phyloP scores from a whole-genome alignment of 2,329 filamentous ascomycete genomes.

The Talaromyces funiculosus region DNA sequence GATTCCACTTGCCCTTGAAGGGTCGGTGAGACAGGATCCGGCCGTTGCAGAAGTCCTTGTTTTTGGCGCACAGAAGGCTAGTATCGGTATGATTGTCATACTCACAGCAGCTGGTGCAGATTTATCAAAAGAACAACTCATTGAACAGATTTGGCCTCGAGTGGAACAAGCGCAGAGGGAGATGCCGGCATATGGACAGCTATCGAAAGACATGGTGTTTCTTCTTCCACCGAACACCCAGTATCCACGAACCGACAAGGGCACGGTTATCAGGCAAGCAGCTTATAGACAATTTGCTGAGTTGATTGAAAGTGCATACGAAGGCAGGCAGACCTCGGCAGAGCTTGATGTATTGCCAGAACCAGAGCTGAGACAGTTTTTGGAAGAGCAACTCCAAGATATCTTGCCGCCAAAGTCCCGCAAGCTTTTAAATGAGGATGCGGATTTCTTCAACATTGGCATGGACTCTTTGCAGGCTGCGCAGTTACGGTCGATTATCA shows the following conservation, averaged over 20 bases:
- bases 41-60: conserved; percentile 14
- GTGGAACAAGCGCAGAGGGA: conserved; percentile 48
- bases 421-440: conserved; percentile 28
- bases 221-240: conserved; percentile 41
- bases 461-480: conserved; percentile 57
- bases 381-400: conserved; percentile 27
- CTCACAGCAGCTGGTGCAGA: conserved; percentile 41
- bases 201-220: conserved; percentile 50
- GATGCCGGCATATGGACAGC: conserved; percentile 49
- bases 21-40: conserved; percentile 13
- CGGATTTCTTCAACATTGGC: conserved; percentile 56
- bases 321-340: conserved; percentile 16
- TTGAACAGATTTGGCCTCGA: conserved; percentile 46
- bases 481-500: conserved; percentile 49
- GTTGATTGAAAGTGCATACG: conserved; percentile 45
- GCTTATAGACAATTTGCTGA: conserved; percentile 47
- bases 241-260: conserved; percentile 53
- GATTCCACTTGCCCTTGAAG: conserved; percentile 17
- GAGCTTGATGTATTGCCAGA: conserved; percentile 22
- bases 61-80: conserved; percentile 16
- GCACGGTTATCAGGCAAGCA: conserved; percentile 50
- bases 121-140: conserved; percentile 41
- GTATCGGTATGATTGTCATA: conserved; percentile 44
- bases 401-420: conserved; percentile 22
- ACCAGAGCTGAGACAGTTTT: conserved; percentile 29